A percentile compares a stretch with the other conserved stretches of the same genome.
phyloP scores from a whole-genome alignment of 148 eudicot genomes.

The Selenicereus undatus region DNA sequence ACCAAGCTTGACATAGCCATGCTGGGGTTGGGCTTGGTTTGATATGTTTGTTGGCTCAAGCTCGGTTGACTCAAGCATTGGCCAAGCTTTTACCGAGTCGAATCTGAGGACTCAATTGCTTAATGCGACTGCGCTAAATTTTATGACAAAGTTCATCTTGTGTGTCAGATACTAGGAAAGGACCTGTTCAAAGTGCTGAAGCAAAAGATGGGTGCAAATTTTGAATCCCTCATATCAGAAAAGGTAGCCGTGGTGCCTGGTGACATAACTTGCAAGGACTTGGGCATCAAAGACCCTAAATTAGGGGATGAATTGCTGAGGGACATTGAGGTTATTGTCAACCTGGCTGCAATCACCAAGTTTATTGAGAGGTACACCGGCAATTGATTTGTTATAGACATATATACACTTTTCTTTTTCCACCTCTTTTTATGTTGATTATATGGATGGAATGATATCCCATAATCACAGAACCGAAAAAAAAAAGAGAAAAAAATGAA shows the following conservation, averaged over 20 bases:
- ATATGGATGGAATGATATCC: too few relatives aligned
- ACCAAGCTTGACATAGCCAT: neutral
- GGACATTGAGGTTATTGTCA: conserved; percentile 51
- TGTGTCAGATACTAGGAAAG: conserved; percentile 43
- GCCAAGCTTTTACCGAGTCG: too few relatives aligned
- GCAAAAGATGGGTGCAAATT: conserved; percentile 42
- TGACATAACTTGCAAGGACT: conserved; percentile 43
- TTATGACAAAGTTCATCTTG: too few relatives aligned
- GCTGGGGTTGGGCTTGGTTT: neutral
- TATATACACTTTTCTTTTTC: too few relatives aligned
- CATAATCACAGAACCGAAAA: too few relatives aligned
- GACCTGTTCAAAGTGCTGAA: conserved; percentile 59
- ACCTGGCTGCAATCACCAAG: conserved; percentile 66
- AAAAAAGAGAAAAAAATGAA: too few relatives aligned
- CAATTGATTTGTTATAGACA: too few relatives aligned
- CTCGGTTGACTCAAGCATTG: too few relatives aligned
- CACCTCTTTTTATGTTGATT: too few relatives aligned
- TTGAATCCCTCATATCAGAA: conserved; percentile 37
- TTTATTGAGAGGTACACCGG: conserved; percentile 54
- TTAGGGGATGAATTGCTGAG: conserved; percentile 37
- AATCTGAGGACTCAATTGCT: too few relatives aligned
- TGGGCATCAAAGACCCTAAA: conserved; percentile 46
- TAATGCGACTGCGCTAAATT: too few relatives aligned
- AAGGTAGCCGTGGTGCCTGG: conserved; percentile 56
- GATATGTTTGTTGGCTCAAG: neutral